Evolutionary conservation across 1,139 yeast species (phyloP).

Genomic region (Debaryomyces fabryi): DNA sequence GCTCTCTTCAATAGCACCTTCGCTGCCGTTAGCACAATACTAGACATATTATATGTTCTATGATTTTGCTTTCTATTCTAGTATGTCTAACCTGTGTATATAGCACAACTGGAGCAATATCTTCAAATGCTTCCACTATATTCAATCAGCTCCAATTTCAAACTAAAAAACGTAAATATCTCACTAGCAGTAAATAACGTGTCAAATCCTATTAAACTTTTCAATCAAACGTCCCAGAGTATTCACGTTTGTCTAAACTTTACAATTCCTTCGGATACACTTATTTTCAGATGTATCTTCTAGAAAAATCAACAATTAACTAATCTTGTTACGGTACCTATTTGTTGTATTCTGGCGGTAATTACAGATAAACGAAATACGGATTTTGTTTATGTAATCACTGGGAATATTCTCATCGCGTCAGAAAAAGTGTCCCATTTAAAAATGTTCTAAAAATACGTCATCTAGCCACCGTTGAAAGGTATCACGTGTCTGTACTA

Average conservation of each 20-base stretch:
- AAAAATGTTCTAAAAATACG: neutral
- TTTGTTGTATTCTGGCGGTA: neutral
- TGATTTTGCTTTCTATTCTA: neutral
- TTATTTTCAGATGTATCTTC: neutral
- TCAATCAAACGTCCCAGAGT: neutral
- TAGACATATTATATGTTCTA: slow-evolving; percentile 23
- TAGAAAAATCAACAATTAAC: neutral
- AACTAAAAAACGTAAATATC: neutral
- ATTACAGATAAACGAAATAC: neutral
- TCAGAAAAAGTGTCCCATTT: slow-evolving; percentile 4
- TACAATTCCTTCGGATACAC: neutral
- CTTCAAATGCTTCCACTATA: neutral
- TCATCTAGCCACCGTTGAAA: neutral
- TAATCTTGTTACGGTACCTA: neutral
- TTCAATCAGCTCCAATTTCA: neutral
- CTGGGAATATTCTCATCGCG: neutral
- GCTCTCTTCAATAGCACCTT: slow-evolving; percentile 35
- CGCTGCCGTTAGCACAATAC: slow-evolving; percentile 30
- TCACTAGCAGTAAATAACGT: neutral
- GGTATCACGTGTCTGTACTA: neutral
- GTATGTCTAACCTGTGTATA: neutral
- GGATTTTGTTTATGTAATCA: neutral
- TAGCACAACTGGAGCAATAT: neutral
- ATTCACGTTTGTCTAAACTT: neutral
- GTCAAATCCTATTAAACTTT: neutral